Conservation (phyloP, 1,284 basidiomycete species). For the Fistulina hepatica region DNA sequence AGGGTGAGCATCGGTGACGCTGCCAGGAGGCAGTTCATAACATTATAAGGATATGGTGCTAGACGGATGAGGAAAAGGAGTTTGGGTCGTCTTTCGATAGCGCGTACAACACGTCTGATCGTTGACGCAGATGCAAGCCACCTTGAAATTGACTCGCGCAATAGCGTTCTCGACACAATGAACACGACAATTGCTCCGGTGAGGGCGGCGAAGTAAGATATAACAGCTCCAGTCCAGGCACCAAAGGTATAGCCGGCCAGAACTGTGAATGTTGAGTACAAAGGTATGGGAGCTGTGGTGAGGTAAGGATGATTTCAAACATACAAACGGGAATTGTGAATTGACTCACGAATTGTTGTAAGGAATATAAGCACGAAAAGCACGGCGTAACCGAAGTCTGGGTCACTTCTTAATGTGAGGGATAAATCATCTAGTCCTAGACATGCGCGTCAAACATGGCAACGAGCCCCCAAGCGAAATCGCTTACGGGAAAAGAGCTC, state of each 20-base stretch:
- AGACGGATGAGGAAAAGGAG: conserved; percentile 80
- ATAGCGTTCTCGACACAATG: conserved; percentile 58
- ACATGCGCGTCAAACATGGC: conserved; percentile 1
- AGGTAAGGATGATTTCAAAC: conserved; percentile 2
- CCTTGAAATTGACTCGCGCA: conserved; percentile 56
- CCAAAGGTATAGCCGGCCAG: conserved; percentile 84
- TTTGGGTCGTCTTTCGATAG: conserved; percentile 79
- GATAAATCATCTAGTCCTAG: conserved; percentile 53
- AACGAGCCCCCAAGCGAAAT: conserved; percentile 6
- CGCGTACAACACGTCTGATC: conserved; percentile 67
- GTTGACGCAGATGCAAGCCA: conserved; percentile 58
- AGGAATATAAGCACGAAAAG: conserved; percentile 71
- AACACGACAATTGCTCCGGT: conserved; percentile 74
- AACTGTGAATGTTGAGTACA: conserved; percentile 82
- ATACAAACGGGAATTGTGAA: background rate
- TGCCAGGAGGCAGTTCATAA: conserved; percentile 83
- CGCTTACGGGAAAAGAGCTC: conserved; percentile 60
- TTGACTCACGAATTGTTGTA: conserved; percentile 68
- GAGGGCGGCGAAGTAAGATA: conserved; percentile 80
- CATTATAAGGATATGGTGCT: conserved; percentile 78
- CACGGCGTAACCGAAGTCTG: conserved; percentile 55
- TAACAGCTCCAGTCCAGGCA: conserved; percentile 63
- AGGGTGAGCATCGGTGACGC: conserved; percentile 30
- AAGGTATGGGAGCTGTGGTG: conserved; percentile 59
- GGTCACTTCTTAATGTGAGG: conserved; percentile 58